Base-by-base conservation (phyloP, 345 rosid genomes). In the Camelina laxa region DNA sequence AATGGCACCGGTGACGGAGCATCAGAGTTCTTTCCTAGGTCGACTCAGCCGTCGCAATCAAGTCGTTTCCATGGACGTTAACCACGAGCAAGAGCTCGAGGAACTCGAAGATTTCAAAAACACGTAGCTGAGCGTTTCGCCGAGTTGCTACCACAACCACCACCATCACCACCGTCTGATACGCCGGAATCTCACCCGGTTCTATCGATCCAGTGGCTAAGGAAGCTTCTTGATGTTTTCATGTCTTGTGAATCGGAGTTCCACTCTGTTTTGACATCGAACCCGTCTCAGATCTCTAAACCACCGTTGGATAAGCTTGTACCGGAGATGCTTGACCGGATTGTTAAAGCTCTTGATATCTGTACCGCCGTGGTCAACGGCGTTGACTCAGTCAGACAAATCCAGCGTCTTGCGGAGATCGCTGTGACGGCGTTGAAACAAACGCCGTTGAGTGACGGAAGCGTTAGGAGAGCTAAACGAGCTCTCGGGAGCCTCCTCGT, bases 191-290 rank as follows among this genome's bases (percentile, higher is more conserved):
- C 75, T 21, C 79, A 70, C 12, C 63, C 86, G 60, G 31, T 90
- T 58, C 85, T 92, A 27, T 92, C 99, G 30, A 86, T 95, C 55
- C 75, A 87, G 0, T 95, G 99, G 98, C 72, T 90, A 9, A 67
- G 84, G 4, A 89, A 87, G 67, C 91, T 95, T 69, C 91, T 95
- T 47, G 96, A 95, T 59, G 89, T 77, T 24, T 90, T 89, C 78
- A 80, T 92, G 70, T 95, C 94, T 71, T 86, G 90, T 36, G 97
- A 95, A 59, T 91, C 97, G 2, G 97, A 92, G 80, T 95, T 92
- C 85, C 80, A 92, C 65, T 91, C 96, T 15, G 73, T 90, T 13
- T 60, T 92, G 9, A 58, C 90, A 19, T 61, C 86, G 12, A 58
- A 85, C 45, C 79, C 78, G 80, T 87, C 90, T 56, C 91, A 87